Conservation (phyloP, 2,329 filamentous ascomycete genomes). For the Bretziella fagacearum region DNA sequence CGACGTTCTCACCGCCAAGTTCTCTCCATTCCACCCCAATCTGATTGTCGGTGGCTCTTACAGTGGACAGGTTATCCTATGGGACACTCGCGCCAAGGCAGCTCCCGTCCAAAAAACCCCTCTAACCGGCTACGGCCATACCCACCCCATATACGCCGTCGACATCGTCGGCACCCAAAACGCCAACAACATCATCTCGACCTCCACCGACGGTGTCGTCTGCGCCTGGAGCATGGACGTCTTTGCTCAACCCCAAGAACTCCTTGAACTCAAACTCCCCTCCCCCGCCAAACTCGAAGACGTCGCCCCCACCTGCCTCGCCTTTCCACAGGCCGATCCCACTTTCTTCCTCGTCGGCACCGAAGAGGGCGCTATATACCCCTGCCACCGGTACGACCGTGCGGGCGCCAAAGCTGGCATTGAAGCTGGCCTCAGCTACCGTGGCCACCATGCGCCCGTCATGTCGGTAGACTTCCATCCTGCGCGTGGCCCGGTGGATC, state of each 20-base stretch:
- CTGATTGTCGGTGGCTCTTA: slow-evolving; percentile 93
- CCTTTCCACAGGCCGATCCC: slow-evolving; percentile 85
- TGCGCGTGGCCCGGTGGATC: slow-evolving; percentile 75
- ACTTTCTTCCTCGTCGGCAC: slow-evolving; percentile 96
- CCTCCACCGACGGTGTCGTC: slow-evolving; percentile 88
- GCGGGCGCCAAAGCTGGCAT: slow-evolving; percentile 94
- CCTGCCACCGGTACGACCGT: slow-evolving; percentile 91
- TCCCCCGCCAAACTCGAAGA: slow-evolving; percentile 74
- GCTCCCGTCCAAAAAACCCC: slow-evolving; percentile 91
- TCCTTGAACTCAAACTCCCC: slow-evolving; percentile 72
- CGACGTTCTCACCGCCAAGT: slow-evolving; percentile 86
- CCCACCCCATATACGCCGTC: slow-evolving; percentile 88
- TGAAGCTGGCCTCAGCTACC: slow-evolving; percentile 74
- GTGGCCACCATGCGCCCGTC: slow-evolving; percentile 80
- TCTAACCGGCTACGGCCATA: slow-evolving; percentile 84
- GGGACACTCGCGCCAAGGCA: slow-evolving; percentile 85
- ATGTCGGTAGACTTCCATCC: slow-evolving; percentile 96
- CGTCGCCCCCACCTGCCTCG: slow-evolving; percentile 82
- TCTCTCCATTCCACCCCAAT: slow-evolving; percentile 97
- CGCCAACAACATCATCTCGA: slow-evolving; percentile 95
- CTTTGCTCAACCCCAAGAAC: slow-evolving; percentile 90
- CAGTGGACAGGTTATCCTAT: slow-evolving; percentile 86
- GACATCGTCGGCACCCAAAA: slow-evolving; percentile 96
- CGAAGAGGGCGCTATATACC: slow-evolving; percentile 91
- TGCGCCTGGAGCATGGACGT: slow-evolving; percentile 98